These are phyloP conservation scores for Rhodocollybia butyracea DNA, from an alignment of 768 basidiomycete species.

Conservation along the genomic window DNA sequence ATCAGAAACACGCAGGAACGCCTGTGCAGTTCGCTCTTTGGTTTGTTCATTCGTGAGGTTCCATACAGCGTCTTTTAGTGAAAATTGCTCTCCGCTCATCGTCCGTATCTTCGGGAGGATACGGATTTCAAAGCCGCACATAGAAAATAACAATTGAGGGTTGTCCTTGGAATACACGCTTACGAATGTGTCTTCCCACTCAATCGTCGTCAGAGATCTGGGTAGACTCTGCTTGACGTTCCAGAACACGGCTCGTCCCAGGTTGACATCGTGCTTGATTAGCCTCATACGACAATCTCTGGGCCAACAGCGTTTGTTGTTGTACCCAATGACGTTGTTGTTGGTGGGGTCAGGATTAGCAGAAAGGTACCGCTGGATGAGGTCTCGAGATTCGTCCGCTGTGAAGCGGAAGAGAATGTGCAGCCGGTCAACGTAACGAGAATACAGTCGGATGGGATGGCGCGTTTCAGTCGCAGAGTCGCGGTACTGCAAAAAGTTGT, in stretches of 20 bases:
- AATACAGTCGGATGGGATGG: conserved; percentile 97
- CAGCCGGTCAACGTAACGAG: conserved; percentile 91
- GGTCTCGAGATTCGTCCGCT: conserved; percentile 94
- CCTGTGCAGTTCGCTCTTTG: conserved; percentile 96
- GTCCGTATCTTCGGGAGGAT: conserved; percentile 96
- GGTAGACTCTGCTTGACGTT: conserved; percentile 98
- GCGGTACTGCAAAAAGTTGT: conserved; percentile 97
- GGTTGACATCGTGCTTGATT: conserved; percentile 99
- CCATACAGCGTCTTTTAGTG: conserved; percentile 94
- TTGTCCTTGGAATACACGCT: conserved; percentile 98
- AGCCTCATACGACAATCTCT: conserved; percentile 98
- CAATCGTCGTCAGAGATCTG: conserved; percentile 94
- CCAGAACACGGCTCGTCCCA: conserved; percentile 98
- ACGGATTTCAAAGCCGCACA: conserved; percentile 98
- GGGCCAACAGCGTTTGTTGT: conserved; percentile 99
- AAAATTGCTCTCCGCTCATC: conserved; percentile 95
- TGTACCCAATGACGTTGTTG: conserved; percentile 98
- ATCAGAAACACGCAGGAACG: conserved; percentile 96
- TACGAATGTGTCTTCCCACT: conserved; percentile 98
- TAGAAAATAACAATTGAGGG: conserved; percentile 95
- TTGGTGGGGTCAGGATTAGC: conserved; percentile 98
- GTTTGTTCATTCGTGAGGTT: conserved; percentile 96
- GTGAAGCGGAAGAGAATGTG: conserved; percentile 98
- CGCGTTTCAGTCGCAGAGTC: conserved; percentile 94
- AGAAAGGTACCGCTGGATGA: conserved; percentile 96